Base-by-base conservation (phyloP, 2,329 filamentous ascomycete genomes). In the Cladosporium cucumerinum region DNA sequence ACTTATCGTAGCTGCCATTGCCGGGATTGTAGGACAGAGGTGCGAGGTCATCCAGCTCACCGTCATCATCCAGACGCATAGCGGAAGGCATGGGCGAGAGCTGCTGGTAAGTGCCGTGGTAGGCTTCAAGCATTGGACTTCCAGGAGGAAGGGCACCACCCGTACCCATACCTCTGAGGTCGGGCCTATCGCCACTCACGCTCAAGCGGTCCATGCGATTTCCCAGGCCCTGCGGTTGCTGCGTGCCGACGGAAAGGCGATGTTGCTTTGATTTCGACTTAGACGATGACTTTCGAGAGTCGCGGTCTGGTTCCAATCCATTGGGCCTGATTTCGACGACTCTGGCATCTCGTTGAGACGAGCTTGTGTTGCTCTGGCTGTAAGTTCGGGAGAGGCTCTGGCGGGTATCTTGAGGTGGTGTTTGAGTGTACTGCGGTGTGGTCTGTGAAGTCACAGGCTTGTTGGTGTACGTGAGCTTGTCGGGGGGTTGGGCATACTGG, bases 21-120 rank as follows among this genome's bases (percentile, higher is more conserved):
- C 43, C 54, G 57, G 65, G 63, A 26, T 46, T 73, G 72, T 55
- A 75, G 73, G n/a, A 73, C 65, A 82, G 64, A 84, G 72, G 71
- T 48, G 70, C 67, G 11, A 85, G 66, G 65, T 85, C 80, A 28
- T 81, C 82, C 28, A 84, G 74, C 25, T 86, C 85, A 26, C 49
- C 48, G 39, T 84, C 81, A 43, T 72, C 87, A 73, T 72, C 88
- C 26, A 77, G 82, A 26, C 93, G 81, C 71, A 86, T 81, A 0
- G 93, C 92, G 0, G 93, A 93, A 0, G 93, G 93, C 92, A 97
- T 97, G 0, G 94, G 93, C 0, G 93, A 97, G 71, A 96, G 91
- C 65, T 91, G 92, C 77, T 98, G 94, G 72, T 96, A 98, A 0
- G 93, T 97, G 46, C 94, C 94, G 67, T 89, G 90, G 78, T 98